phyloP scores from a whole-genome alignment of 176 grass and related monocot genomes.

The Triticum monococcum region DNA sequence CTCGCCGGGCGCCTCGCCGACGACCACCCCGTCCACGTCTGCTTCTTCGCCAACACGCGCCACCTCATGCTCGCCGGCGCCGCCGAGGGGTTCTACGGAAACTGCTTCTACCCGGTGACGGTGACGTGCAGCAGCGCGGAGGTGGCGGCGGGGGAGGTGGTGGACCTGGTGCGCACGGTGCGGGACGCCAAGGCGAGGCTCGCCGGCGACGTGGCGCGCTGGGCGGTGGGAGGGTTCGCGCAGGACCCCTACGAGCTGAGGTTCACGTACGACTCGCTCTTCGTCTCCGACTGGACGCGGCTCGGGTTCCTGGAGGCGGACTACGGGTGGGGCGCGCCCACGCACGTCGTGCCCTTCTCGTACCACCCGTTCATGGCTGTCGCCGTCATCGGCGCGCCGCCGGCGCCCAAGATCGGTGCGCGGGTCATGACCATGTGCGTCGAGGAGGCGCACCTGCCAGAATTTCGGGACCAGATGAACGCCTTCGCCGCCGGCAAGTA shows the following conservation, averaged over 20 bases:
- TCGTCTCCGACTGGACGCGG: slow-evolving; percentile 86
- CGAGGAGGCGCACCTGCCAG: slow-evolving; percentile 59
- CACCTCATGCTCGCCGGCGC: slow-evolving; percentile 51
- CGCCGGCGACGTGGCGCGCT: slow-evolving; percentile 49
- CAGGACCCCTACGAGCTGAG: slow-evolving; percentile 69
- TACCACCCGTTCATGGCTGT: slow-evolving; percentile 84
- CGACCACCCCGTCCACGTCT: slow-evolving; percentile 48
- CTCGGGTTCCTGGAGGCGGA: slow-evolving; percentile 75
- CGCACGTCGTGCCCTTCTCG: slow-evolving; percentile 63
- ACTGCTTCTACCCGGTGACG: slow-evolving; percentile 90
- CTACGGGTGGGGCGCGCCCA: slow-evolving; percentile 73
- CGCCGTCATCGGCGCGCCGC: slow-evolving; percentile 70
- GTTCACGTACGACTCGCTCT: slow-evolving; percentile 67
- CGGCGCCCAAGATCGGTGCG: slow-evolving; percentile 46
- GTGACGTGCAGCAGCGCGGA: slow-evolving; percentile 23
- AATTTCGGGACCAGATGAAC: slow-evolving; percentile 75
- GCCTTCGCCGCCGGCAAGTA: slow-evolving; percentile 22
- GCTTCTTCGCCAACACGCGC: slow-evolving; percentile 86
- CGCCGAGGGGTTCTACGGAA: slow-evolving; percentile 65
- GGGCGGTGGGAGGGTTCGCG: slow-evolving; percentile 54
- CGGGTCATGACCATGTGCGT: slow-evolving; percentile 92
- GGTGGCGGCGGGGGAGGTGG: slow-evolving; percentile 34
- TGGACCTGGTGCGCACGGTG: slow-evolving; percentile 63
- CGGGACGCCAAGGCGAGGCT: slow-evolving; percentile 66
- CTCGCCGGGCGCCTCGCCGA: neutral